Evolutionary conservation across 768 basidiomycete species (phyloP).

Genomic region (Mycena albidolilacea): DNA sequence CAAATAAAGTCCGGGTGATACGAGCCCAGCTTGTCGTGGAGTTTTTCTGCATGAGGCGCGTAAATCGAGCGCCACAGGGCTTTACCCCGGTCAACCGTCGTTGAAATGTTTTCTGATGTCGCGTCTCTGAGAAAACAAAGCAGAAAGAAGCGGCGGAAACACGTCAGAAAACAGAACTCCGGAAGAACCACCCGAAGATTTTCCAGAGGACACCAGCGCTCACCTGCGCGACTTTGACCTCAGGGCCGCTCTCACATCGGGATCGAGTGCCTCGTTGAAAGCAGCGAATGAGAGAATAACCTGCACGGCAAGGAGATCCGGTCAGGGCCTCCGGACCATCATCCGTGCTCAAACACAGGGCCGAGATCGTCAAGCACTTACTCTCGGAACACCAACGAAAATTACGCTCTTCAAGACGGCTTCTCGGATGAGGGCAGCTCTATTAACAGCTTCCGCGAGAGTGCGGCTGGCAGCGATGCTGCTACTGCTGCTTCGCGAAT

Average conservation of each 20-base stretch:
- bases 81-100: constrained; percentile 77
- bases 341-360: constrained; percentile 14
- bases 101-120: constrained; percentile 75
- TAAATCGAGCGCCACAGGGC: constrained; percentile 91
- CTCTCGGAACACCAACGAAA: constrained; percentile 90
- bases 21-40: constrained; percentile 86
- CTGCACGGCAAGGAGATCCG: constrained; percentile 55
- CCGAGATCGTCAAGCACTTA: constrained; percentile 53
- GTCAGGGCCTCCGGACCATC: constrained; percentile 30
- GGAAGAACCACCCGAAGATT: constrained; percentile 33
- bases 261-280: constrained; percentile 82
- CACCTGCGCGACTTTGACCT: constrained; percentile 79
- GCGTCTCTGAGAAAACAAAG: constrained; percentile 61
- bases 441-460: constrained; percentile 72
- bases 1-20: constrained; percentile 97
- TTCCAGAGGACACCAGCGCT: constrained; percentile 40
- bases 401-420: constrained; percentile 91
- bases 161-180: constrained; percentile 32
- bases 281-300: constrained; percentile 88
- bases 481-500: constrained; percentile 46
- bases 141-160: constrained; percentile 39
- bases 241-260: constrained; percentile 83
- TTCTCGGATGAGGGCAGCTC: constrained; percentile 90
- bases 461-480: constrained; percentile 54
- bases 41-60: constrained; percentile 89